Percentiles rank a stretch among this genome's conserved stretches.
Evolutionary conservation across 331 rosid genomes (phyloP).

Genomic region (Quercus phellos): DNA sequence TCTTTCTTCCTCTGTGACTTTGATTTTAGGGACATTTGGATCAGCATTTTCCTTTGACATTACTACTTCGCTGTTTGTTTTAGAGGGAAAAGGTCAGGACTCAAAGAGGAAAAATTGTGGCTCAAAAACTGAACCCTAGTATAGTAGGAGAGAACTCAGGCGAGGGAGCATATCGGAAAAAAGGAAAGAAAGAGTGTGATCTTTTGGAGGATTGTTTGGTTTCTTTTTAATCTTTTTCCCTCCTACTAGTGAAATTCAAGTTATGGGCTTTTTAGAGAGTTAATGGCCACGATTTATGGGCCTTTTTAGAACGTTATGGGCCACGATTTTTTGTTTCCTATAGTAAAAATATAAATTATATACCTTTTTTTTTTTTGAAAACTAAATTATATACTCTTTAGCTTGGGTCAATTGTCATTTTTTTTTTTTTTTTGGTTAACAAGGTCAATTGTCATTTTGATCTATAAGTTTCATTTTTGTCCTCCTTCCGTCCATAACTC

Average conservation of each 20-base stretch:
- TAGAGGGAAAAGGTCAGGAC: not conserved
- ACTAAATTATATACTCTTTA: too few species aligned
- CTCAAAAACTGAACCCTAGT: not conserved
- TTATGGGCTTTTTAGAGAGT: not conserved
- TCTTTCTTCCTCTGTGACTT: constrained; percentile 38
- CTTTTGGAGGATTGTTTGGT: not conserved
- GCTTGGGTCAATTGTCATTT: too few species aligned
- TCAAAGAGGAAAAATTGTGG: not conserved
- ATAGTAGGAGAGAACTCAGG: not conserved
- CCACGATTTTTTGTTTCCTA: not conserved
- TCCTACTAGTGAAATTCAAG: not conserved
- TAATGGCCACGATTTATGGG: not conserved
- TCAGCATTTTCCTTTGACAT: not conserved
- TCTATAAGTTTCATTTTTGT: too few species aligned
- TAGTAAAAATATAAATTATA: too few species aligned
- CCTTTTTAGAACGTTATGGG: not conserved
- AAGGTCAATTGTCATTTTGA: too few species aligned
- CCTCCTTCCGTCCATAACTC: too few species aligned
- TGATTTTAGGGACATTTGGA: not conserved
- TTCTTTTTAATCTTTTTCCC: not conserved
- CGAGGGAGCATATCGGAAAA: too few species aligned
- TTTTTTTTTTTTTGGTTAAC: too few species aligned
- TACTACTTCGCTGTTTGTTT: too few species aligned
- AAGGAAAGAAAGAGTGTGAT: not conserved
- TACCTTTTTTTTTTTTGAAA: too few species aligned